Conservation (phyloP, 1,284 basidiomycete genomes). For the Sanguinoderma infundibulare region DNA sequence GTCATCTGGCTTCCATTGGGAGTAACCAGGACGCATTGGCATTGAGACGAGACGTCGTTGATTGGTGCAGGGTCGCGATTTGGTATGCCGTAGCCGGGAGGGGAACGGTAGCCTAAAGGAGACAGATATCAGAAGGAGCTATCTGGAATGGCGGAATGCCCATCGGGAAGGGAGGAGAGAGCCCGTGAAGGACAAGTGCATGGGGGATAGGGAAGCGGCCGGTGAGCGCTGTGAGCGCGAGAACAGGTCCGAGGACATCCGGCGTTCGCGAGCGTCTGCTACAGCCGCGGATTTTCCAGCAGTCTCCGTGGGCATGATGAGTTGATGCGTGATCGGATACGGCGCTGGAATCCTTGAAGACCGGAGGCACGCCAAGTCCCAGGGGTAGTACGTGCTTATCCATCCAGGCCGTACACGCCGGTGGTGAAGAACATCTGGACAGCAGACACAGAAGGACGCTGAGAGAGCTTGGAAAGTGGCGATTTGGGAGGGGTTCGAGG, state of each 20-base stretch:
- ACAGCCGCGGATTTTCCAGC: conserved; percentile 22
- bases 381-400: too few species aligned
- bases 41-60: not conserved
- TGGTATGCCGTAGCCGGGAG: not conserved
- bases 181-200: conserved; percentile 16
- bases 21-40: conserved; percentile 1
- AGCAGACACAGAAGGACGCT: not conserved
- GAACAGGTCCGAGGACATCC: conserved; percentile 24
- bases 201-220: conserved; percentile 12
- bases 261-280: conserved; percentile 13
- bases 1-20: conserved; percentile 7
- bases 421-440: too few species aligned
- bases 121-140: conserved; percentile 17
- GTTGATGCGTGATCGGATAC: conserved; percentile 18
- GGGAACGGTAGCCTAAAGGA: conserved; percentile 5
- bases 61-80: conserved; percentile 4
- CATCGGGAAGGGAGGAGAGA: conserved; percentile 10
- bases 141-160: conserved; percentile 14
- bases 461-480: not conserved
- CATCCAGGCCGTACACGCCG: too few species aligned
- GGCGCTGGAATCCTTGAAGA: conserved; percentile 2
- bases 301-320: conserved; percentile 14
- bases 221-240: conserved; percentile 5
- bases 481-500: not conserved
- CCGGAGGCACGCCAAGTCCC: not conserved